Percentiles rank a stretch among this genome's conserved stretches.
phyloP scores from a whole-genome alignment of 257 asterid species.

The Anisodus acutangulus region DNA sequence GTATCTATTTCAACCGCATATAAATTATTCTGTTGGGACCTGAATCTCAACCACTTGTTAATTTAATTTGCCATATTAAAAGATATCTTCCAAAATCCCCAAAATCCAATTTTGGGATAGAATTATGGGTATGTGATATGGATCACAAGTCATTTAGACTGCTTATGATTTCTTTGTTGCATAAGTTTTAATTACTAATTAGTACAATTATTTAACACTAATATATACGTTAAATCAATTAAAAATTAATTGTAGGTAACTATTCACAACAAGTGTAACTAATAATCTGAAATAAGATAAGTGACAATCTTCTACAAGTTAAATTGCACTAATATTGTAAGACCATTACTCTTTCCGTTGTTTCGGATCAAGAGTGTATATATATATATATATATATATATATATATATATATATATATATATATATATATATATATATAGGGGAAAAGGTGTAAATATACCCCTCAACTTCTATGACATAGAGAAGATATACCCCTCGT shows the following conservation, averaged over 20 bases:
- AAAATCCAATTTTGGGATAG: background rate
- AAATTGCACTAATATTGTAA: too few species aligned
- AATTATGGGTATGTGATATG: background rate
- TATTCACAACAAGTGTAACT: too few species aligned
- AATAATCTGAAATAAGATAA: background rate
- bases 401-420: too few species aligned
- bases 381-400: too few species aligned
- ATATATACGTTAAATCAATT: background rate
- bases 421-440: too few species aligned
- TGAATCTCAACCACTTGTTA: slow-evolving; percentile 10
- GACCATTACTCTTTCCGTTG: background rate
- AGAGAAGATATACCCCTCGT: too few species aligned
- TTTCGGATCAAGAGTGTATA: too few species aligned
- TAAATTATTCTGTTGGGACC: background rate
- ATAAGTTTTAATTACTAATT: too few species aligned
- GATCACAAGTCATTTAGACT: background rate
- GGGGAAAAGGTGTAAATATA: too few species aligned
- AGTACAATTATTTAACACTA: too few species aligned
- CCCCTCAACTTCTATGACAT: too few species aligned
- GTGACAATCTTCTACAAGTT: background rate
- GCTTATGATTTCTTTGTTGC: too few species aligned
- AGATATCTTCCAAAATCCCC: background rate
- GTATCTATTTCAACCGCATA: background rate
- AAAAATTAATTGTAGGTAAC: background rate
- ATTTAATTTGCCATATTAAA: background rate